A percentile compares a stretch with the other conserved stretches of the same genome.
phyloP scores from a whole-genome alignment of 2,329 filamentous ascomycete species.

The Rhytidhysteron rufulum region DNA sequence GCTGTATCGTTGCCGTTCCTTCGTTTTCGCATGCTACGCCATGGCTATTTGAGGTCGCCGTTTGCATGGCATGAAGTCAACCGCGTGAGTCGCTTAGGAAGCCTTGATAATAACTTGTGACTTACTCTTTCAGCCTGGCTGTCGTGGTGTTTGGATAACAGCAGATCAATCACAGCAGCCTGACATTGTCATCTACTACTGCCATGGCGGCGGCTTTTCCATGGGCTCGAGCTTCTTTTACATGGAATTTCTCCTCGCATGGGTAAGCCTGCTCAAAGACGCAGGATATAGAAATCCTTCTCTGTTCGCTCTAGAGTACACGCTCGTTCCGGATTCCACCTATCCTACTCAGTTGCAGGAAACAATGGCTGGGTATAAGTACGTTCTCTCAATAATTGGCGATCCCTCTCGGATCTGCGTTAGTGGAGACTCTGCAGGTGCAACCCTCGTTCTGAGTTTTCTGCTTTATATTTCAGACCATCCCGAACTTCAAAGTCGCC shows the following conservation, averaged over 20 bases:
- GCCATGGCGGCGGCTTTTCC: constrained; percentile 77
- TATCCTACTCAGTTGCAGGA: constrained; percentile 74
- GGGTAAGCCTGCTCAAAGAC: constrained; percentile 62
- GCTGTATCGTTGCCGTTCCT: constrained; percentile 69
- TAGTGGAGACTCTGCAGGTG: constrained; percentile 76
- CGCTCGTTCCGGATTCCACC: constrained; percentile 67
- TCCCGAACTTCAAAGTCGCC: constrained; percentile 38
- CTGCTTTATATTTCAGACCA: constrained; percentile 62
- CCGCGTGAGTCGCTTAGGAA: constrained; percentile 38
- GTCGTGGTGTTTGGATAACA: constrained; percentile 68
- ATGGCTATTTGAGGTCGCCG: constrained; percentile 62
- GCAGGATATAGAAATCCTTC: constrained; percentile 70
- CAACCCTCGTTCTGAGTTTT: constrained; percentile 67
- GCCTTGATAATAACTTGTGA: not conserved
- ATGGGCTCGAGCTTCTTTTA: constrained; percentile 84
- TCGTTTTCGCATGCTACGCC: constrained; percentile 69
- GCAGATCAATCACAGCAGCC: constrained; percentile 58
- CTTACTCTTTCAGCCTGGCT: constrained; percentile 37
- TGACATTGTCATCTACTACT: constrained; percentile 78
- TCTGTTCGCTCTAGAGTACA: constrained; percentile 77
- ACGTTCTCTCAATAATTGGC: constrained; percentile 58
- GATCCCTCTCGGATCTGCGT: constrained; percentile 64
- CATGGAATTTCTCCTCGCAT: constrained; percentile 71
- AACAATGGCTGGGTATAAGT: constrained; percentile 65
- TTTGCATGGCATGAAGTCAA: constrained; percentile 61